Evolutionary conservation across 352 stramenopile genomes (phyloP).

Genomic region (Albugo laibachii): DNA sequence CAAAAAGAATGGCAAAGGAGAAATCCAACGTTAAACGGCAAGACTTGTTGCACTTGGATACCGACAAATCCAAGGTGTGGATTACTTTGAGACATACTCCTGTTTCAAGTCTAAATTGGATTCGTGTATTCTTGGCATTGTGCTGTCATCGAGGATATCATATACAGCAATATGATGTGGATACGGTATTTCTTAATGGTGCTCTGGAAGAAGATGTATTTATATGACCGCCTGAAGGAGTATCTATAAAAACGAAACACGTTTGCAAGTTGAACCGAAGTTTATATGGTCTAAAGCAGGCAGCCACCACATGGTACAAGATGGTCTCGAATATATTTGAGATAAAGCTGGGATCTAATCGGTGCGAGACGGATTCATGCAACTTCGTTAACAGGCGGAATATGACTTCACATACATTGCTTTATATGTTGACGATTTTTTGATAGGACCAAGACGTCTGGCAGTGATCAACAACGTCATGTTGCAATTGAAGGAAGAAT

Average conservation of each 20-base stretch:
- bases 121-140: conserved; percentile 2
- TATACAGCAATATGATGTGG: conserved; percentile 10
- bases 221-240: conserved; percentile 7
- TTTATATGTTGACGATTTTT: neutral
- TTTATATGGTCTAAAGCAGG: neutral
- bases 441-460: neutral
- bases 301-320: neutral
- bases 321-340: conserved; percentile 2
- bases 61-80: neutral
- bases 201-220: conserved; percentile 9
- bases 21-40: neutral
- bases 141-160: conserved; percentile 1
- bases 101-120: neutral
- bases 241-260: conserved; percentile 3
- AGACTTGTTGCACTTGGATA: neutral
- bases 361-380: neutral
- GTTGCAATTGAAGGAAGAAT: neutral
- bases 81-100: conserved; percentile 1
- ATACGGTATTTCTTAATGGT: conserved; percentile 13
- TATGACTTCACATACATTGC: neutral
- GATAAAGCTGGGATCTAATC: neutral
- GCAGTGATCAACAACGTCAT: neutral
- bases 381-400: neutral
- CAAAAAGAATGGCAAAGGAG: neutral
- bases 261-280: conserved; percentile 11